Evolutionary conservation across 345 rosid species (phyloP), one percentile per base, ranked within the genome.

Genomic region (Adansonia digitata): DNA sequence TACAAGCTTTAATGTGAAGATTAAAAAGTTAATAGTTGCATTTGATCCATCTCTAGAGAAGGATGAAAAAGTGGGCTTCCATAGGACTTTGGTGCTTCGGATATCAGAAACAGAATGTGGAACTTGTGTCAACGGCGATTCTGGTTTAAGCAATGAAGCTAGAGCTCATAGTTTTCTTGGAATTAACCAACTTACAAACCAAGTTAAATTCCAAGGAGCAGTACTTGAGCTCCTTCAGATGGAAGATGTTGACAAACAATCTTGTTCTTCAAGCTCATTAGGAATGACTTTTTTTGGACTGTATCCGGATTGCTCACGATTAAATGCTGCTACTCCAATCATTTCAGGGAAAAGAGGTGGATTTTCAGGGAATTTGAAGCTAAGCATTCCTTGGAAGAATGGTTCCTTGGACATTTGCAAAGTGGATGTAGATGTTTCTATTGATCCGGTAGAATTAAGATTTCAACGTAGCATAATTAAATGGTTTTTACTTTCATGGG

Each of bases 311-410:
- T 45, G 43, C 34, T 53, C 45, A 60, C 81, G 63, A 15, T 73
- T 85, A 75, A 77, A 82, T 77, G 75, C 76, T 52, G 80, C 85
- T 46, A 84, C 76, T 73, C 86, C 90, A 70, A 86, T 95, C 73
- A 45, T 90, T 80, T 84, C 83, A 37, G 91, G 97, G 63, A 77
- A 81, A 74, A 78, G 82, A 82, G 96, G 87, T 78, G 92, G 96
- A 77, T 85, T 93, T 82, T 91, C 98, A 6, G 99, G 99, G 76
- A 86, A 83, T 79, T 72, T 95, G 75, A 91, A 81, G 78, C 84
- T 93, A 63, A 93, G 92, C 82, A 93, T 95, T 78, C 99, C 99
- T 56, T 95, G 99, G 95, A 89, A 82, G 82, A 84, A 95, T 83
- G 99, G 98, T 84, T 88, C 94, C 39, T 82, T 93, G 81, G 99